These are phyloP conservation scores for Rachicladosporium sp. DNA, from an alignment of 2,329 filamentous ascomycete species.

Conservation along the genomic window DNA sequence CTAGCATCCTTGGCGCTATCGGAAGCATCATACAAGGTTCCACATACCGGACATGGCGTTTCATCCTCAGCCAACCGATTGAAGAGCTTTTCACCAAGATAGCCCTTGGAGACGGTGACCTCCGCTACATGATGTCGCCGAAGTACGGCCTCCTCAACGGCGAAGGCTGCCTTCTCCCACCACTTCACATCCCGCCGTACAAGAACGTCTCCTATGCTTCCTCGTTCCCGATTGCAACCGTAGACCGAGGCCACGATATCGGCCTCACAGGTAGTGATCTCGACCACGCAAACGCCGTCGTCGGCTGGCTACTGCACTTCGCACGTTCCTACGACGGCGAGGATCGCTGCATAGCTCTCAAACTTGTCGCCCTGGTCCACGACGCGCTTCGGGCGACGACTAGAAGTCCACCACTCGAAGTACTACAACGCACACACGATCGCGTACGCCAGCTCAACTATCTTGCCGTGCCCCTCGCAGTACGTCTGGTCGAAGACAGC, in stretches of 20 bases:
- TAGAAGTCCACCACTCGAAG: conserved; percentile 10
- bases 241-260: conserved; percentile 4
- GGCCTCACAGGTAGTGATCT: conserved; percentile 16
- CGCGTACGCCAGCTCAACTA: conserved; percentile 32
- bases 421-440: conserved; percentile 23
- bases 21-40: conserved; percentile 67
- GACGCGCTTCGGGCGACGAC: conserved; percentile 22
- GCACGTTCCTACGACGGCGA: conserved; percentile 29
- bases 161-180: conserved; percentile 15
- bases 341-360: conserved; percentile 30
- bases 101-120: conserved; percentile 10
- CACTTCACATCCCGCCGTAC: conserved; percentile 31
- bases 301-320: conserved; percentile 36
- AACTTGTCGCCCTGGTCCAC: conserved; percentile 26
- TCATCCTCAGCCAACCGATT: conserved; percentile 35
- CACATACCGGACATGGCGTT: conserved; percentile 59
- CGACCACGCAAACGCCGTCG: conserved; percentile 35
- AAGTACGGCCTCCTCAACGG: conserved; percentile 14
- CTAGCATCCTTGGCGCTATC: conserved; percentile 64
- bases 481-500: conserved; percentile 36
- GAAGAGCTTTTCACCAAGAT: conserved; percentile 17
- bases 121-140: conserved; percentile 14
- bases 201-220: conserved; percentile 24
- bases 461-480: conserved; percentile 35
- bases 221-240: conserved; percentile 27